Evolutionary conservation across 1,139 yeast species (phyloP).

Genomic region (Blastobotrys capitulatus): DNA sequence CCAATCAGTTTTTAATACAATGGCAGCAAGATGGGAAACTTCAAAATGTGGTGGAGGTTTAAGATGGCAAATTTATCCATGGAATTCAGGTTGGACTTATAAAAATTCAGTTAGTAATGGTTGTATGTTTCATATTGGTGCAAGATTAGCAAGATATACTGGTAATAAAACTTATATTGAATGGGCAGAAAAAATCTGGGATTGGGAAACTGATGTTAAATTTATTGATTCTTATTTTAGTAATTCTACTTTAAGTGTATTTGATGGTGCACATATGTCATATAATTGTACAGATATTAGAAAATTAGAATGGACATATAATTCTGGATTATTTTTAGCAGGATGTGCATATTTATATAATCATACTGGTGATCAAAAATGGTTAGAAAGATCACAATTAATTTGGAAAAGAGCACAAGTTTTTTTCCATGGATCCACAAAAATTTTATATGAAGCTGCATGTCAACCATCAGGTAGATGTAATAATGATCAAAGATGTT

Average conservation of each 20-base stretch:
- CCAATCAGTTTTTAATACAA: conserved; percentile 81
- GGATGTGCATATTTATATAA: conserved; percentile 84
- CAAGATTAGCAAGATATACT: conserved; percentile 78
- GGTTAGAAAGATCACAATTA: conserved; percentile 50
- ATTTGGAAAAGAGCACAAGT: conserved; percentile 46
- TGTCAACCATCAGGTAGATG: conserved; percentile 63
- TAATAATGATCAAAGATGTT: conserved; percentile 85
- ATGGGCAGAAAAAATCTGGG: conserved; percentile 72
- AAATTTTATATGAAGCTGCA: conserved; percentile 70
- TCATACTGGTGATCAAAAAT: conserved; percentile 57
- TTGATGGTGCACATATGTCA: conserved; percentile 69
- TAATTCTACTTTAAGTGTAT: conserved; percentile 32
- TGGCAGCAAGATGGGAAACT: conserved; percentile 83
- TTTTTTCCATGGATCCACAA: conserved; percentile 45
- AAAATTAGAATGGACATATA: conserved; percentile 3
- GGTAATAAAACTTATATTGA: conserved; percentile 60
- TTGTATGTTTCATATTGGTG: conserved; percentile 77
- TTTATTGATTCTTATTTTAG: conserved; percentile 35
- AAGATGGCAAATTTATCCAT: conserved; percentile 90
- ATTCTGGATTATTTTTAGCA: conserved; percentile 65
- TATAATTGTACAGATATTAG: conserved; percentile 11
- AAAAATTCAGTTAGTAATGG: conserved; percentile 87
- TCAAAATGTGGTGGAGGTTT: conserved; percentile 76
- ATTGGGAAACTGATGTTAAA: conserved; percentile 66
- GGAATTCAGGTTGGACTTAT: conserved; percentile 89